phyloP scores from a whole-genome alignment of 2,329 filamentous ascomycete species.

The Fusarium sp. region DNA sequence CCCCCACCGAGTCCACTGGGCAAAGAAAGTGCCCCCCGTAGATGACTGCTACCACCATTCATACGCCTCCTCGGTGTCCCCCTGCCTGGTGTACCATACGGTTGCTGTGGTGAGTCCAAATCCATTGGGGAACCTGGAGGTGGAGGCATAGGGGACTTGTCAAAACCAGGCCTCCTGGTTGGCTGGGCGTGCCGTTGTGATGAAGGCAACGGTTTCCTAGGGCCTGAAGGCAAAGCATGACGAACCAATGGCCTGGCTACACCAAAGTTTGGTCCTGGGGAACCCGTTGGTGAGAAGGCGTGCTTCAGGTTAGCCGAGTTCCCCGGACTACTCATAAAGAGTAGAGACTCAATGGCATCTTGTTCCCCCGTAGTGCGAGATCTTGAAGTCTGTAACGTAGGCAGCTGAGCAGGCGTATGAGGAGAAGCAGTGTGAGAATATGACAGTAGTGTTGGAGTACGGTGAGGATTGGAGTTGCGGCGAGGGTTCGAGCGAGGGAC shows the following conservation, averaged over 20 bases:
- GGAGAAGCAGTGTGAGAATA: constrained; percentile 62
- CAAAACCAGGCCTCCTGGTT: constrained; percentile 61
- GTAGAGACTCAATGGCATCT: constrained; percentile 82
- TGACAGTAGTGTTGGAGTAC: constrained; percentile 63
- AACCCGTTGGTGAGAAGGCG: constrained; percentile 59
- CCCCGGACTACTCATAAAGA: constrained; percentile 85
- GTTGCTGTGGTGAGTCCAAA: constrained; percentile 51
- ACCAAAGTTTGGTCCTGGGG: constrained; percentile 46
- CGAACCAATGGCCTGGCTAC: constrained; percentile 35
- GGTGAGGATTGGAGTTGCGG: constrained; percentile 63
- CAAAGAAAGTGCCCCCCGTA: constrained; percentile 59
- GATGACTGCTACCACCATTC: constrained; percentile 53
- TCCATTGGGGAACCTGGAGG: constrained; percentile 61
- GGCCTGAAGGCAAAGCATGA: constrained; percentile 60
- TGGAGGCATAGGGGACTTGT: constrained; percentile 57
- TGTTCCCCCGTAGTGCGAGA: constrained; percentile 70
- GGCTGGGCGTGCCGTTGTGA: constrained; percentile 57
- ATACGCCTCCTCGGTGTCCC: constrained; percentile 59
- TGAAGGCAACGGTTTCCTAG: constrained; percentile 64
- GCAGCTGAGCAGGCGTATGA: constrained; percentile 55
- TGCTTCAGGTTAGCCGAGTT: constrained; percentile 75
- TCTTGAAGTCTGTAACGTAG: constrained; percentile 46
- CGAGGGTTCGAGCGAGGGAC: constrained; percentile 56
- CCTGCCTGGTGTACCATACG: constrained; percentile 41
- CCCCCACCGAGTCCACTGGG: constrained; percentile 61